phyloP scores from a whole-genome alignment of 176 grass and related monocot species.

The Elaeis guineensis region DNA sequence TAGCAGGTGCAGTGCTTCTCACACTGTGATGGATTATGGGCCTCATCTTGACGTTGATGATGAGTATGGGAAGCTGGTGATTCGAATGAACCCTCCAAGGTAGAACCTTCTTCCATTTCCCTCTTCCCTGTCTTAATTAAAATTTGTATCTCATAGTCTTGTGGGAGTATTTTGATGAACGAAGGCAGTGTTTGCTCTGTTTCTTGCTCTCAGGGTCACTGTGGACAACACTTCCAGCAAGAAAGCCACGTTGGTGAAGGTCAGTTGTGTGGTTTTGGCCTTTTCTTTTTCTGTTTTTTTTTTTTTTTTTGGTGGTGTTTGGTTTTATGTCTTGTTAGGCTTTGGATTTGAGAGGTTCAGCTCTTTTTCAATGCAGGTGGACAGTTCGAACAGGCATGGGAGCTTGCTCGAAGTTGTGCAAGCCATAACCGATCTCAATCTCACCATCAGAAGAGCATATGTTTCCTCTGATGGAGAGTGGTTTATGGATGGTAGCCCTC shows the following conservation, averaged over 20 bases:
- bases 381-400: conserved; percentile 37
- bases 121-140: background rate
- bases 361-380: conserved; percentile 28
- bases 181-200: background rate
- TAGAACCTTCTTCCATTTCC: conserved; percentile 1
- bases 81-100: conserved; percentile 49
- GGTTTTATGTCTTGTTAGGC: too few relatives aligned
- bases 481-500: conserved; percentile 42
- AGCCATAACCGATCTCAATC: conserved; percentile 37
- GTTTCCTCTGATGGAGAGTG: conserved; percentile 49
- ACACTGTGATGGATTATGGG: conserved; percentile 28
- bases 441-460: conserved; percentile 40
- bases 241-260: conserved; percentile 45
- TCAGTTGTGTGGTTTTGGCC: conserved; percentile 5
- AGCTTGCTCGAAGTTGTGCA: conserved; percentile 43
- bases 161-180: background rate
- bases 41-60: conserved; percentile 37
- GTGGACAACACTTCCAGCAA: conserved; percentile 43
- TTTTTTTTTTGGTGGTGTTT: background rate
- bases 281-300: background rate
- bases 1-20: background rate
- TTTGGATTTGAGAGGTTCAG: background rate
- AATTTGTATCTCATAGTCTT: background rate
- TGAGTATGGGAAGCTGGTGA: conserved; percentile 52
- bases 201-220: conserved; percentile 21